These are phyloP conservation scores for Eucalyptus cloeziana DNA, from an alignment of 345 rosid species.

Conservation along the genomic window DNA sequence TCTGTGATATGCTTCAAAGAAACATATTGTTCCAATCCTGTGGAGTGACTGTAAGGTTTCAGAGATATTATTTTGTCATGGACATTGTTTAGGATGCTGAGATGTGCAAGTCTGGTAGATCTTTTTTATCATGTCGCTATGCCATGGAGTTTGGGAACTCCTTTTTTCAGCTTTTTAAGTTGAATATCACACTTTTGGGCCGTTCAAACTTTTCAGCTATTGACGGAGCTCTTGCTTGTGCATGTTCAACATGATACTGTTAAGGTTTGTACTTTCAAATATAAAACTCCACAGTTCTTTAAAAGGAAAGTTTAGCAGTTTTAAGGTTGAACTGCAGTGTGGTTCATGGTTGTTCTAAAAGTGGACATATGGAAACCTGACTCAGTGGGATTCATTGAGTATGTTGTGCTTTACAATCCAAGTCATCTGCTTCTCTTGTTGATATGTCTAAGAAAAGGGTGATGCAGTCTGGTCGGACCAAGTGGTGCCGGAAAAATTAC, in stretches of 20 bases:
- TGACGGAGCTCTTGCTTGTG: not conserved
- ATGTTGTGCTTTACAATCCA: not conserved
- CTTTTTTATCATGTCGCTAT: not conserved
- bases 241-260: not conserved
- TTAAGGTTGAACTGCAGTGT: not conserved
- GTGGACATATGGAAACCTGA: not conserved
- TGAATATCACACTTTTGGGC: not conserved
- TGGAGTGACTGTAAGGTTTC: not conserved
- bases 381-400: not conserved
- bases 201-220: not conserved
- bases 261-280: not conserved
- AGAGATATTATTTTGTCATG: not conserved
- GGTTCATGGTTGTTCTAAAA: not conserved
- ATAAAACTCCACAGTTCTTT: not conserved
- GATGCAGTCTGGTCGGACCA: constrained; percentile 61
- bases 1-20: not conserved
- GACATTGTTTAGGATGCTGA: not conserved
- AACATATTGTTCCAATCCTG: not conserved
- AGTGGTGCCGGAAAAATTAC: constrained; percentile 99
- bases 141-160: not conserved
- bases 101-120: not conserved
- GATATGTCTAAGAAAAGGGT: not conserved
- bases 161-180: not conserved
- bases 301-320: not conserved
- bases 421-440: not conserved